Evolutionary conservation across 441 rosid species (phyloP).

Genomic region (Erodium texanum): DNA sequence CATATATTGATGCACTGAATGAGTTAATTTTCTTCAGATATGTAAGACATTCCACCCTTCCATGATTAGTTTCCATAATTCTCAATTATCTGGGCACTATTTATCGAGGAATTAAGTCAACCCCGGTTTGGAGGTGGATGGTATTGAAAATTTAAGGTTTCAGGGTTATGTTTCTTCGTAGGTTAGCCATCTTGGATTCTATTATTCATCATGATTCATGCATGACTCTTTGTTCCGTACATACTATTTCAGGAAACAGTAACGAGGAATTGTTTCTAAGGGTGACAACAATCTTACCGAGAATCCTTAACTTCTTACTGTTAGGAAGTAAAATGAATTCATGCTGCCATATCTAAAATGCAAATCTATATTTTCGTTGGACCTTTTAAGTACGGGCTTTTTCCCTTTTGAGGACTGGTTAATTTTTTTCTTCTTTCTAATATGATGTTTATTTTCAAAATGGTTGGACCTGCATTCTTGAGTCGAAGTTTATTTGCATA

Average conservation of each 20-base stretch:
- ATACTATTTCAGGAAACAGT: background rate
- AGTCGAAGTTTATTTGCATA: background rate
- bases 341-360: background rate
- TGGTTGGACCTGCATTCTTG: background rate
- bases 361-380: background rate
- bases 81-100: background rate
- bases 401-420: background rate
- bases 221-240: background rate
- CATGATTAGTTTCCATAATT: background rate
- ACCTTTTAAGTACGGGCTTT: background rate
- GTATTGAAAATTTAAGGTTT: background rate
- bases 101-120: background rate
- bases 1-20: background rate
- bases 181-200: background rate
- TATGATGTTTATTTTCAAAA: background rate
- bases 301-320: background rate
- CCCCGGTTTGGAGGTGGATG: slow-evolving; percentile 8
- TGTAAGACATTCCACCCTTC: background rate
- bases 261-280: background rate
- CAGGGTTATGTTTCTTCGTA: background rate
- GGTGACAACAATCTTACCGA: background rate
- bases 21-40: background rate
- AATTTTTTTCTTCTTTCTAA: background rate
- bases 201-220: background rate
- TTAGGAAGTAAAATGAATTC: background rate